Conservation (phyloP, 169 alveolate genomes). For the Cryptosporidium felis region DNA sequence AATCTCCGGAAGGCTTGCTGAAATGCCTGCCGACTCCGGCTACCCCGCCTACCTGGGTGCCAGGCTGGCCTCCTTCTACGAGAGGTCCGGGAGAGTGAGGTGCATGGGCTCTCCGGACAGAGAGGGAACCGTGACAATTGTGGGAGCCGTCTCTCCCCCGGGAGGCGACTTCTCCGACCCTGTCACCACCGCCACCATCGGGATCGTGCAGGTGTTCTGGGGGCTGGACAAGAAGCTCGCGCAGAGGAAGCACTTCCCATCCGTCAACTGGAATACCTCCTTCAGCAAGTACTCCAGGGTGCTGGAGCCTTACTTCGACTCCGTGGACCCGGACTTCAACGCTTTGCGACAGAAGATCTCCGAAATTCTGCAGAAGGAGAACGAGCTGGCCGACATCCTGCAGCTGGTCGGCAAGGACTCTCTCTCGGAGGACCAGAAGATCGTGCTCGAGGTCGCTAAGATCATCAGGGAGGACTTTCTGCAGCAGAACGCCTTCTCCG, state of each 20-base stretch:
- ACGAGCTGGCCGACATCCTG: conserved; percentile 95
- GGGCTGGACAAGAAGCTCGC: conserved; percentile 99
- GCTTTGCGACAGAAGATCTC: conserved; percentile 89
- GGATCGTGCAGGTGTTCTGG: conserved; percentile 99
- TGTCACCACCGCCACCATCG: conserved; percentile 96
- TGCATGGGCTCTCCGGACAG: conserved; percentile 98
- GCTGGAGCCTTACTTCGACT: conserved; percentile 93
- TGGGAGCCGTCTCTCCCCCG: conserved; percentile 99
- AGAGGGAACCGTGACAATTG: conserved; percentile 97
- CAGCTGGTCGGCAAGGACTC: conserved; percentile 99
- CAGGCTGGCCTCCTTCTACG: conserved; percentile 98
- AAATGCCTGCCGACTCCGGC: conserved; percentile 99
- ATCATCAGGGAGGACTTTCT: conserved; percentile 97
- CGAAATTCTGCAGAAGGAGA: conserved; percentile 94
- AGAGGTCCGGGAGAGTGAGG: conserved; percentile 93
- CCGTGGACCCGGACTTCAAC: conserved; percentile 92
- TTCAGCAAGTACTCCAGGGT: conserved; percentile 95
- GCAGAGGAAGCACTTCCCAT: conserved; percentile 98
- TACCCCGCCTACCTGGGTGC: conserved; percentile 99
- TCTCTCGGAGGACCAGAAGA: conserved; percentile 94
- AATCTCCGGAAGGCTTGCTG: conserved; percentile 99
- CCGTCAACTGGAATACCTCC: conserved; percentile 97
- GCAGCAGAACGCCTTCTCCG: conserved; percentile 97
- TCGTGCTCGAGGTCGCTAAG: conserved; percentile 93
- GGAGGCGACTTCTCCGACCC: conserved; percentile 99